Conservation (phyloP, 352 stramenopile species). For the Globisporangium viniferum region DNA sequence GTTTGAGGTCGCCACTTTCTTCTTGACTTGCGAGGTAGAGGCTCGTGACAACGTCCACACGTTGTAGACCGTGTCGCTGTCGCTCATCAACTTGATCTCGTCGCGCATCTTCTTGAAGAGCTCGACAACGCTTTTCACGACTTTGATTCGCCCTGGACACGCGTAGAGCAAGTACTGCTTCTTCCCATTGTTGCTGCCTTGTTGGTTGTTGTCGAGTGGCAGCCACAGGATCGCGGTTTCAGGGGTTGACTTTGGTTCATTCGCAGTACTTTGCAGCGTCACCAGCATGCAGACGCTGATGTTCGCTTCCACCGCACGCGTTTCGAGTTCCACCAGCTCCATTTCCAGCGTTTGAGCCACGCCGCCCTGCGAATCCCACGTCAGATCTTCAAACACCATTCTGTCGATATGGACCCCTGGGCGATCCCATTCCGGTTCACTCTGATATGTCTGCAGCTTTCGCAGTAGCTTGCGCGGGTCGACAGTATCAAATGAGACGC, state of each 20-base stretch:
- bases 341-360: slow-evolving; percentile 52
- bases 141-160: slow-evolving; percentile 60
- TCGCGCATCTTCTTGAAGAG: slow-evolving; percentile 53
- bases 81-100: slow-evolving; percentile 30
- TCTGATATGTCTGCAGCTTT: slow-evolving; percentile 4
- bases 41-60: slow-evolving; percentile 32
- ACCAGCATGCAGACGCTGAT: slow-evolving; percentile 42
- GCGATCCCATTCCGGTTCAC: slow-evolving; percentile 10
- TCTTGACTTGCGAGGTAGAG: background rate
- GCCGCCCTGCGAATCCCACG: slow-evolving; percentile 54
- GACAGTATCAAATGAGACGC: background rate
- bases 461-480: slow-evolving; percentile 30
- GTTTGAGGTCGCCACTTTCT: background rate
- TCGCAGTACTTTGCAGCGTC: background rate
- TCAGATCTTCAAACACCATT: slow-evolving; percentile 44
- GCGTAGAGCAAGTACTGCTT: slow-evolving; percentile 55
- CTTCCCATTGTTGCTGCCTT: slow-evolving; percentile 13
- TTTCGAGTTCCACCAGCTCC: slow-evolving; percentile 53
- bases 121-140: slow-evolving; percentile 49
- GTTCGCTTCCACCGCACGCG: slow-evolving; percentile 20
- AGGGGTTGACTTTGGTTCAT: background rate
- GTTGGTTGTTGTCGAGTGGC: slow-evolving; percentile 9
- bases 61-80: slow-evolving; percentile 28
- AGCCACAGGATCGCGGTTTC: slow-evolving; percentile 51
- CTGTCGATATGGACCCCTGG: slow-evolving; percentile 8